Conservation (phyloP, 2,329 filamentous ascomycete species). For the Diaporthe amygdali region DNA sequence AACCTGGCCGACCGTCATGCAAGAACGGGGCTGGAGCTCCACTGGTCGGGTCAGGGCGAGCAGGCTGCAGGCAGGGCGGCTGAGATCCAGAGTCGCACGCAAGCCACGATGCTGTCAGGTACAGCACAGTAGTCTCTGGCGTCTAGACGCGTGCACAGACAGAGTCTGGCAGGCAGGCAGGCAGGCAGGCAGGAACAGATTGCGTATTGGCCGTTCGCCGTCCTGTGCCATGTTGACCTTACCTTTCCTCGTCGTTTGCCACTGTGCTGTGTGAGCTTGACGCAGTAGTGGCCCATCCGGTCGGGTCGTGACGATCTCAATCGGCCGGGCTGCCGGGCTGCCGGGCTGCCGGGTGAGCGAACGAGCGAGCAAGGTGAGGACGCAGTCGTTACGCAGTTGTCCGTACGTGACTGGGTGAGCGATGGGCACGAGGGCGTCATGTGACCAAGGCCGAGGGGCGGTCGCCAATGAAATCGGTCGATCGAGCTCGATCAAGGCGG, state of each 20-base stretch:
- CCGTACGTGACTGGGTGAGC: not conserved
- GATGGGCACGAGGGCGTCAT: not conserved
- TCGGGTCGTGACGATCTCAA: constrained; percentile 2
- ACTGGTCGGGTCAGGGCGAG: not conserved
- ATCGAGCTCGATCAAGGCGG: constrained; percentile 11
- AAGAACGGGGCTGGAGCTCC: not conserved
- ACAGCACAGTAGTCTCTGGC: too few species aligned
- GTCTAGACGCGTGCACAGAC: too few species aligned
- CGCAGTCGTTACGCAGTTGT: too few species aligned
- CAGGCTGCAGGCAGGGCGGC: not conserved
- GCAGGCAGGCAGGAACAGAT: not conserved
- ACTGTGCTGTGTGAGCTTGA: not conserved
- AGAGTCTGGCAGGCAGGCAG: not conserved
- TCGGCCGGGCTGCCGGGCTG: not conserved
- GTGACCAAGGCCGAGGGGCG: not conserved
- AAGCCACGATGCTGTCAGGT: not conserved
- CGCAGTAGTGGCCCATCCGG: not conserved
- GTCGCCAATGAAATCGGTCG: constrained; percentile 20
- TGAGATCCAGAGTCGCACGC: constrained; percentile 1
- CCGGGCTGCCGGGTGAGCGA: too few species aligned
- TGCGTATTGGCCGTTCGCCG: not conserved
- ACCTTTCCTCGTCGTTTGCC: not conserved
- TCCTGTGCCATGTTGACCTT: not conserved
- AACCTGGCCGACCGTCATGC: not conserved
- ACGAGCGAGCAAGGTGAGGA: too few species aligned